These are phyloP conservation scores for Zygnema circumcarinatum DNA, from an alignment of 139 green algal genomes.

Conservation along the genomic window DNA sequence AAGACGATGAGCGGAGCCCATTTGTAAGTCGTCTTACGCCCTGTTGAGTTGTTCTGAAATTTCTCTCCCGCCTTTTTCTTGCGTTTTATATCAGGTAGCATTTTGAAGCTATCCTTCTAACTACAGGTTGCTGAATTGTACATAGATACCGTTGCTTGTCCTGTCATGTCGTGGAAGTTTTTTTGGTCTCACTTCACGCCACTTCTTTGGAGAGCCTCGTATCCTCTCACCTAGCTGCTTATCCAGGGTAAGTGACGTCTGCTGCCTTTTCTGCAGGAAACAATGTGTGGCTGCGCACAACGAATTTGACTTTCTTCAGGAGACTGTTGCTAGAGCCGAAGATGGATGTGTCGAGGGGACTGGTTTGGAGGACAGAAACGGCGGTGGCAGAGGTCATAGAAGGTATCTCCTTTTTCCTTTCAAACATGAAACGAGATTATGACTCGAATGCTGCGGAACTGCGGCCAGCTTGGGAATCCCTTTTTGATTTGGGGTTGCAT, in stretches of 20 bases:
- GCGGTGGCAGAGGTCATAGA: background rate
- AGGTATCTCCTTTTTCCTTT: conserved; percentile 1
- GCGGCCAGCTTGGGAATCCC: too few species aligned
- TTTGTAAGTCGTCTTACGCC: conserved; percentile 74
- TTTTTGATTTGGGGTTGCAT: too few species aligned
- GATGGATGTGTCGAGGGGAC: conserved; percentile 6
- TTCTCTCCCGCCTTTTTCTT: background rate
- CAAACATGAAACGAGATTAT: background rate
- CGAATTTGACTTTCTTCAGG: conserved; percentile 33
- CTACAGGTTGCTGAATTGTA: too few species aligned
- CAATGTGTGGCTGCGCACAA: conserved; percentile 25
- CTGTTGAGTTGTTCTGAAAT: too few species aligned
- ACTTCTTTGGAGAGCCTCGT: too few species aligned
- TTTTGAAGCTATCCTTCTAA: background rate
- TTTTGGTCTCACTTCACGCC: too few species aligned
- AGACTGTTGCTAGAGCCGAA: conserved; percentile 31
- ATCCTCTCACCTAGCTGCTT: too few species aligned
- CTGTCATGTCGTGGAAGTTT: too few species aligned
- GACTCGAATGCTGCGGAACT: too few species aligned
- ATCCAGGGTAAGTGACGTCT: too few species aligned
- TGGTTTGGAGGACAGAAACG: background rate
- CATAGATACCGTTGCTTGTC: too few species aligned
- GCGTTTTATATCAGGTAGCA: background rate
- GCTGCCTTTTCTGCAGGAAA: conserved; percentile 45
- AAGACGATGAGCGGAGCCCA: conserved; percentile 80